Base-by-base conservation (phyloP, 371 early-diverging fungal species). In the Mortierella sp. region DNA sequence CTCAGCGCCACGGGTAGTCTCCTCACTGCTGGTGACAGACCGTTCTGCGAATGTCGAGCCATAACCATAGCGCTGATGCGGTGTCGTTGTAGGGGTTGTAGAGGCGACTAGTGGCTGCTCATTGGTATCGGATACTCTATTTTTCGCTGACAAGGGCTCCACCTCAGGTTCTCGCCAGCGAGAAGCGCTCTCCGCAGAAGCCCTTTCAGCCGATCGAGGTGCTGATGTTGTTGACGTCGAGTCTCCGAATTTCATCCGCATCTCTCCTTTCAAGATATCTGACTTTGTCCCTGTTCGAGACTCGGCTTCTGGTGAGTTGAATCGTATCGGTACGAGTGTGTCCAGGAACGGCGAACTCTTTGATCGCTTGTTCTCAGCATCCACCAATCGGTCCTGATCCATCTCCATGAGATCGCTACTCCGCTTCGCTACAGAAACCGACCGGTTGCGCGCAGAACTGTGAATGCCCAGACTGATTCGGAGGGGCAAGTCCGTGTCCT, bases 271-370 rank as follows among this genome's bases (percentile, higher is more conserved):
- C 10, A 48, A 48, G 61, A 9, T 19, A 70, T 48, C 64, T 8
- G 37, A 16, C 11, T 69, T 61, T 59, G 73, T 14, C 13, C 0
- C 13, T n/a, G 0, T 34, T 28, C 50, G 64, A 46, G 59, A 9
- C 19, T 75, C 69, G 2, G 26, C 69, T 14, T 64, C 78, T 1
- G 80, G 80, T 13, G 80, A 75, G 10, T 69, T 69, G 54, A 81
- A 84, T 14, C 81, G 86, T 31, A 85, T 78, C 3, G 86, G 79
- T 0, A 79, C 74, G 24, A 34, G 48, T 10, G 79, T 75, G 48
- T 85, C 79, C 43, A 64, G 67, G 50, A 85, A 81, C 14, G 81
- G 59, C 1, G 86, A 81, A 24, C 73, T 73, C 54, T 74, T 77
- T 0, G 73, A 55, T 4, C 80, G 46, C 48, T 76, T 81, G 53